Evolutionary conservation across 306 rosid species (phyloP).

Genomic region (Prosopis cineraria): DNA sequence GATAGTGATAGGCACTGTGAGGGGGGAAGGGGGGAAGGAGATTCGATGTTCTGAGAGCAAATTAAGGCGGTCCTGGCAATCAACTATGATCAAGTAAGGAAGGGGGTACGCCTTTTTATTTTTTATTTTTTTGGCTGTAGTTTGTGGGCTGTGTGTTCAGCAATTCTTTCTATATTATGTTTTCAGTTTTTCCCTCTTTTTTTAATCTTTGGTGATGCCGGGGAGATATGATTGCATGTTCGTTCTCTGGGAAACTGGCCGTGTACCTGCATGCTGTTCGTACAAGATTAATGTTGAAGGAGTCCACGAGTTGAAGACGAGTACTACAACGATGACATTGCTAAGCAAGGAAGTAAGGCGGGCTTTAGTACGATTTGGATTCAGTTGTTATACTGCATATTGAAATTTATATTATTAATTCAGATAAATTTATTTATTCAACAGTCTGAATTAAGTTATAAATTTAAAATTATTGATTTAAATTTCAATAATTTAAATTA

Average conservation of each 20-base stretch:
- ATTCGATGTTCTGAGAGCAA: constrained; percentile 15
- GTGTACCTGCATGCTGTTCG: neutral
- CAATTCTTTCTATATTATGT: neutral
- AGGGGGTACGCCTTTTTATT: neutral
- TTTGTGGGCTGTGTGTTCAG: neutral
- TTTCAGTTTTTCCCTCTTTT: neutral
- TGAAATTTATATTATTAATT: too few species aligned
- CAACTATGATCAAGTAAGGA: neutral
- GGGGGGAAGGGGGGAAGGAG: too few species aligned
- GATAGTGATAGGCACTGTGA: too few species aligned
- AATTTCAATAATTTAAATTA: too few species aligned
- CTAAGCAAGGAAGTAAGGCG: neutral
- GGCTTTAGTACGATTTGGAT: neutral
- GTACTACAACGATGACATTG: neutral
- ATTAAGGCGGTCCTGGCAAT: neutral
- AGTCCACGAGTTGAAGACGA: neutral
- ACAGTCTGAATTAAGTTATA: too few species aligned
- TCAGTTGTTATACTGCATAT: too few species aligned
- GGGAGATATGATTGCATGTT: neutral
- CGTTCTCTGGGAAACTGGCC: neutral
- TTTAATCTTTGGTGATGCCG: neutral
- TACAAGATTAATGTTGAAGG: neutral
- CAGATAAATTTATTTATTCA: too few species aligned
- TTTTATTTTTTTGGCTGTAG: neutral
- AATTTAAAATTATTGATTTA: too few species aligned